Percentiles rank a stretch among this genome's conserved stretches.
These are phyloP conservation scores for Torulaspora maleeae DNA, from an alignment of 805 yeast genomes.

Conservation along the genomic window DNA sequence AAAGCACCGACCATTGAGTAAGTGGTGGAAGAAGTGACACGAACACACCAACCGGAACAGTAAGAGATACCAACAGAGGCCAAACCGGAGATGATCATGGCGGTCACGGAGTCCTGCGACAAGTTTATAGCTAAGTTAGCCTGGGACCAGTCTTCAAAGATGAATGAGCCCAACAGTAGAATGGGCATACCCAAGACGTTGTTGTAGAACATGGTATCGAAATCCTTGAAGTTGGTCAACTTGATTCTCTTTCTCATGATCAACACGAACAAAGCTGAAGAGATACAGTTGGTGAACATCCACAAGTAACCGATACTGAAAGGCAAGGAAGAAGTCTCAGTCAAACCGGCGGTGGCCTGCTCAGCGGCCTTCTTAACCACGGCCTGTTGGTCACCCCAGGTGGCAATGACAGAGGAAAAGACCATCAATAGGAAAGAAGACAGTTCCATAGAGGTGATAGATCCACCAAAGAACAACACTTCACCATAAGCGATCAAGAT, in stretches of 20 bases:
- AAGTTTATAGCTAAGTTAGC: constrained; percentile 72
- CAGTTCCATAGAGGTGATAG: constrained; percentile 82
- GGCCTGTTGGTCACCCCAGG: constrained; percentile 67
- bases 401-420: constrained; percentile 91
- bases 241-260: constrained; percentile 97
- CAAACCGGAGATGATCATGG: constrained; percentile 88
- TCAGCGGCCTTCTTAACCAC: constrained; percentile 30
- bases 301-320: constrained; percentile 80
- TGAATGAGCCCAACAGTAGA: constrained; percentile 64
- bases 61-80: constrained; percentile 96
- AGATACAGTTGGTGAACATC: constrained; percentile 94
- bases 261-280: constrained; percentile 89
- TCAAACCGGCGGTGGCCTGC: constrained; percentile 20
- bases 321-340: constrained; percentile 35
- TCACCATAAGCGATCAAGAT: constrained; percentile 97
- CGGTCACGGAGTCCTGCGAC: constrained; percentile 63
- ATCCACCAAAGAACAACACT: constrained; percentile 94
- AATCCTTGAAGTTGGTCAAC: constrained; percentile 92
- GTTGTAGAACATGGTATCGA: constrained; percentile 98
- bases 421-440: constrained; percentile 90
- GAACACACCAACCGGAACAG: constrained; percentile 99
- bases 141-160: constrained; percentile 90
- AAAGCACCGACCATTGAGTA: constrained; percentile 99
- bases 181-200: constrained; percentile 91
- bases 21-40: constrained; percentile 97